phyloP scores from a whole-genome alignment of 768 basidiomycete species.

The Mycena filopes region DNA sequence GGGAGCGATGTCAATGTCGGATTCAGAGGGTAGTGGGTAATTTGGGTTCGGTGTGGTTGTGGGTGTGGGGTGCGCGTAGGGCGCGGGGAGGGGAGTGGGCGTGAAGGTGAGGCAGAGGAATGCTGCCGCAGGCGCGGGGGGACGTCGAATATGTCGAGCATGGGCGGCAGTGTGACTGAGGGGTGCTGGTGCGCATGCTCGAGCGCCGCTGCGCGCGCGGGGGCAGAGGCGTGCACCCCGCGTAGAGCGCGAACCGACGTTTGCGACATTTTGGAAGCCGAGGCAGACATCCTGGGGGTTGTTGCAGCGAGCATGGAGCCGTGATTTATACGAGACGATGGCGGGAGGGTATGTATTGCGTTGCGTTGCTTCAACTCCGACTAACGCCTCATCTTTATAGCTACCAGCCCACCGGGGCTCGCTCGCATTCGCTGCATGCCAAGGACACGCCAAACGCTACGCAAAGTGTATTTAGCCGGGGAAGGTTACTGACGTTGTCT shows the following conservation, averaged over 20 bases:
- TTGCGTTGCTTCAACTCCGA: neutral
- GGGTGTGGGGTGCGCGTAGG: neutral
- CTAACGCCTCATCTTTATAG: neutral
- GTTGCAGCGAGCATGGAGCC: neutral
- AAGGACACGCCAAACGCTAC: slow-evolving; percentile 14
- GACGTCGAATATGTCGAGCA: slow-evolving; percentile 26
- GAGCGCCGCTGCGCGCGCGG: slow-evolving; percentile 1
- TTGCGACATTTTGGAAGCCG: slow-evolving; percentile 6
- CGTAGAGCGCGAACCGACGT: slow-evolving; percentile 8
- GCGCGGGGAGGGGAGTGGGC: neutral
- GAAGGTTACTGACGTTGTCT: neutral
- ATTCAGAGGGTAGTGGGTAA: neutral
- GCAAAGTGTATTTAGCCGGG: neutral
- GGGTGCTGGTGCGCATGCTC: neutral
- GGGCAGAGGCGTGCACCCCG: slow-evolving; percentile 4
- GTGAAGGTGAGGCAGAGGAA: too few species aligned
- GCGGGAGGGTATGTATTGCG: neutral
- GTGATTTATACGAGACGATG: too few species aligned
- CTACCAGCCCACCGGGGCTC: neutral
- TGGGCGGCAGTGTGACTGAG: slow-evolving; percentile 5
- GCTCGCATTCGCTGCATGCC: neutral
- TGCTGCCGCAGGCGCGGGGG: slow-evolving; percentile 5
- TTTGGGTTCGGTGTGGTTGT: neutral
- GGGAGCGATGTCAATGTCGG: slow-evolving; percentile 7
- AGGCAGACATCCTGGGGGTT: neutral